A percentile compares a stretch with the other conserved stretches of the same genome.
Conservation (phyloP, 2,329 filamentous ascomycete genomes). For the Cryphonectria nitschkei region DNA sequence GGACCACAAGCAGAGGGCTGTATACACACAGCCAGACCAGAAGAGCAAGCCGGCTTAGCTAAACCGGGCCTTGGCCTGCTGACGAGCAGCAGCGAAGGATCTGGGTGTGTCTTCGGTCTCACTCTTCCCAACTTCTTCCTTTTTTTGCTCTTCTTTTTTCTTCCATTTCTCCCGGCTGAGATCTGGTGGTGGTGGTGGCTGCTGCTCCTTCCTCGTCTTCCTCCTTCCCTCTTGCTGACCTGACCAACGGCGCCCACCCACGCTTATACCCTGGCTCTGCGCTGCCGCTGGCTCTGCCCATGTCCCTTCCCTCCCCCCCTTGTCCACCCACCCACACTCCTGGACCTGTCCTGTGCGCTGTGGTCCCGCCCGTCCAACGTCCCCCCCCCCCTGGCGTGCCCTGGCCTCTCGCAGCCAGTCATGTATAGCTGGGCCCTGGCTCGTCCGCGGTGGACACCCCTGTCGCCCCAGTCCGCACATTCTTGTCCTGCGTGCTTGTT, state of each 20-base stretch:
- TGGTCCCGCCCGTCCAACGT: constrained; percentile 28
- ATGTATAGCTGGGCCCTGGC: constrained; percentile 28
- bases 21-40: constrained; percentile 26
- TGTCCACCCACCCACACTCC: constrained; percentile 16
- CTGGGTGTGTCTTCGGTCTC: constrained; percentile 2
- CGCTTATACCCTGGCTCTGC: background rate
- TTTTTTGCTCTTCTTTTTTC: background rate
- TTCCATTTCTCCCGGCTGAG: background rate
- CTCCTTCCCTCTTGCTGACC: background rate
- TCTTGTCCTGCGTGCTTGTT: constrained; percentile 15
- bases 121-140: background rate
- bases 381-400: constrained; percentile 10
- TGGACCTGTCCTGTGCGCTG: constrained; percentile 23
- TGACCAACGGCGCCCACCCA: constrained; percentile 11
- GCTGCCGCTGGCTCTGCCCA: constrained; percentile 5
- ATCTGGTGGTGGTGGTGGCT: background rate
- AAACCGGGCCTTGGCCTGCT: constrained; percentile 22
- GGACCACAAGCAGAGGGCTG: background rate
- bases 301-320: background rate
- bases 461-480: constrained; percentile 19
- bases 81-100: constrained; percentile 20
- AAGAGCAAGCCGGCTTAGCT: constrained; percentile 20
- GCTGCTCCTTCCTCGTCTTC: background rate
- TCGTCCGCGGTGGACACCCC: constrained; percentile 26
- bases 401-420: constrained; percentile 26